These are phyloP conservation scores for Brachypodium distachyon DNA, from an alignment of 202 grass and related monocot genomes.

Conservation along the genomic window DNA sequence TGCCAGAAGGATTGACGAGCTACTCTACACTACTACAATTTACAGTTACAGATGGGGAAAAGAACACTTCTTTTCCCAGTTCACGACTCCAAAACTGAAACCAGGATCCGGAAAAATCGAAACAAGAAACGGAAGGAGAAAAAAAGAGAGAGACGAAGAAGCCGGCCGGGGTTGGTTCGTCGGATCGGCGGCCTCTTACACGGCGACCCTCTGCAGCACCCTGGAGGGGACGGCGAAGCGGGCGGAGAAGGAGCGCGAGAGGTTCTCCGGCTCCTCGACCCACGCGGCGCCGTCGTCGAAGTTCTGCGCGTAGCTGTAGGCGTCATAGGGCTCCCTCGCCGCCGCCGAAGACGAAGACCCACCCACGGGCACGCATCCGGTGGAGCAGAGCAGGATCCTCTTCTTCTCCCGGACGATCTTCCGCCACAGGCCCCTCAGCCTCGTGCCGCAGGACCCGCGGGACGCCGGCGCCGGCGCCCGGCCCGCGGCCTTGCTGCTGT, in stretches of 20 bases:
- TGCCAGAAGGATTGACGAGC: background rate
- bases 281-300: constrained; percentile 71
- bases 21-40: too few species aligned
- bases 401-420: constrained; percentile 68
- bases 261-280: constrained; percentile 75
- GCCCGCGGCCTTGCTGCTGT: background rate
- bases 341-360: background rate
- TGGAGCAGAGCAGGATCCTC: constrained; percentile 47
- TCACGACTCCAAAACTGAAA: constrained; percentile 20
- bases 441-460: constrained; percentile 8
- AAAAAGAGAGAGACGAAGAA: background rate
- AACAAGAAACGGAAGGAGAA: background rate
- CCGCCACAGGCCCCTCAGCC: constrained; percentile 61
- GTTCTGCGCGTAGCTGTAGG: constrained; percentile 72
- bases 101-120: background rate
- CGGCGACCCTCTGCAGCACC: constrained; percentile 48
- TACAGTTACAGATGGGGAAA: constrained; percentile 27
- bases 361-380: constrained; percentile 27
- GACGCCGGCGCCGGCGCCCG: background rate
- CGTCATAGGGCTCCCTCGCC: constrained; percentile 56
- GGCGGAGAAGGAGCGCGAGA: constrained; percentile 77
- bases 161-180: background rate
- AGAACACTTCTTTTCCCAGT: constrained; percentile 32
- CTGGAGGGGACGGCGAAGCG: constrained; percentile 65
- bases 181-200: constrained; percentile 5